Evolutionary conservation across 768 basidiomycete species (phyloP), one percentile per base, ranked within the genome.

Genomic region (Krasilnikovozyma curviuscula): DNA sequence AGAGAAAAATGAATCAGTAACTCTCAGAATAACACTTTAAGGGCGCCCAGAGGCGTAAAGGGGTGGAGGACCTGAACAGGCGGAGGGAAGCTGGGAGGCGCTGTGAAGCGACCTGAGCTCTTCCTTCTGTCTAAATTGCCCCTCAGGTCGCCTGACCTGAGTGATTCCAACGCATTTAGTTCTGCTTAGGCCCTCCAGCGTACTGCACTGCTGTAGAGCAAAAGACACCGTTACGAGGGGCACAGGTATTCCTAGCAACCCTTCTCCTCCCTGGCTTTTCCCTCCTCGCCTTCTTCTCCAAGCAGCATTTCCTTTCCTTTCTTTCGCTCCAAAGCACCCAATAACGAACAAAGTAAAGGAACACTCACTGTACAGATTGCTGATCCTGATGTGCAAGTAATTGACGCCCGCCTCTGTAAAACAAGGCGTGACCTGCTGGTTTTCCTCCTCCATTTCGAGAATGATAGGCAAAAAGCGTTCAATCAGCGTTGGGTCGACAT

Each of bases 331-430:
- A 19, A 21, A 32, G 7, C 42, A 9, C 16, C 21, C 14, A 32
- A 42, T 23, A 14, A 3, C 8, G 16, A 23, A 14, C 19, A 19
- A 48, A 27, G 19, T 7, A 12, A 23, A 18, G 8, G 27, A 3
- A 40, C 29, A 72, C 84, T 58, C 60, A 93, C 91, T 71, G 63
- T 98, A 98, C 6, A 98, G 71, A 67, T 98, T 98, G 39, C 85
- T 91, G 64, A 97, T 91, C 25, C 91, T 74, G 61, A 98, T 95
- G 64, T 98, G 88, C 79, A 95, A 82, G 68, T 89, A 98, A 66
- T 97, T 97, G 68, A 97, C 70, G 13, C 91, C 91, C 59, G 88
- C 82, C 55, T 75, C 79, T 3, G 89, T 83, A 70, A 98, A 84
- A 67, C 91, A 97, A 1, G 93, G 93, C 6, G 85, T 88, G 24